Evolutionary conservation across 2,329 filamentous ascomycete genomes (phyloP), one percentile per base, ranked within the genome.

Genomic region (Penicillium occitanis): DNA sequence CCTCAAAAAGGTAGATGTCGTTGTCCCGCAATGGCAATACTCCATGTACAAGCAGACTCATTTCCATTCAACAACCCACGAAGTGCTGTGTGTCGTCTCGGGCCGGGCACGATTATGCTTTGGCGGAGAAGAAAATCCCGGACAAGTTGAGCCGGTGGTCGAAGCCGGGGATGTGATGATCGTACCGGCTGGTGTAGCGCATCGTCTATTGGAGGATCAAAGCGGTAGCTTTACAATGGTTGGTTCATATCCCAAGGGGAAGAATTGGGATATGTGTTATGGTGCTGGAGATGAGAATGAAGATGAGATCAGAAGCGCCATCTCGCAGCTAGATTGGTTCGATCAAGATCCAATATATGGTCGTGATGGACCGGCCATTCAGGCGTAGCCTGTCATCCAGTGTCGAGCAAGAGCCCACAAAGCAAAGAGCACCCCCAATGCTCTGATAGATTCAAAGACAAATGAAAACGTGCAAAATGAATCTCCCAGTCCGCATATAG

Each of bases 221-320:
- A 73, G 73, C 22, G 76, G 79, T 19, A 81, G 77, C 1, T 91
- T 91, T 72, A 77, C 85, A 72, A 90, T 91, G 88, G 84, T 91
- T 0, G 89, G 89, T 0, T 84, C 83, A 58, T 91, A 91, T 80
- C 88, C 87, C 0, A 77, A 69, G 28, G 84, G 78, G 17, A 82
- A 80, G 65, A 69, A 75, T 19, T 91, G 88, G 88, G 88, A 91
- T 75, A 91, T 91, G 89, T 91, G 88, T 70, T 90, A 91, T 78
- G 89, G 88, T 1, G 80, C 80, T 61, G 71, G 79, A 44, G 85
- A 81, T 0, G 88, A 90, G 72, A 83, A 81, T 0, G 88, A 90
- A 71, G 84, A 86, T 71, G 73, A 75, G 6, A 85, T 85, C 70
- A 75, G 84, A 6, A 75, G 81, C 66, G 73, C 70, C 6, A 88